phyloP scores from a whole-genome alignment of 768 basidiomycete species.

The Kwoniella sp. region DNA sequence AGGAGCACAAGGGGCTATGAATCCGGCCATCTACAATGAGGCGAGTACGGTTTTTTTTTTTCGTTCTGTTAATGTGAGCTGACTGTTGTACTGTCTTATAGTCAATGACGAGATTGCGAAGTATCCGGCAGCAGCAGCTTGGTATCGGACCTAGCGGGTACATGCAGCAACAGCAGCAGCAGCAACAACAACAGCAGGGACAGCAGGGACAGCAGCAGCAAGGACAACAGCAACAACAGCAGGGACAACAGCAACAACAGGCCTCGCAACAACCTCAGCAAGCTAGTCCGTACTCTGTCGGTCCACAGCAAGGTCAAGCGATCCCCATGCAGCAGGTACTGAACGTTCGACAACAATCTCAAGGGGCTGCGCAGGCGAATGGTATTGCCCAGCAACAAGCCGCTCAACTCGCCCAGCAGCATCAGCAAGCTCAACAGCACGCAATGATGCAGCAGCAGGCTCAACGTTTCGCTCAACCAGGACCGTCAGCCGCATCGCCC shows the following conservation, averaged over 20 bases:
- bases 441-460: slow-evolving; percentile 27
- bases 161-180: slow-evolving; percentile 24
- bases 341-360: slow-evolving; percentile 33
- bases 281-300: slow-evolving; percentile 18
- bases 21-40: slow-evolving; percentile 47
- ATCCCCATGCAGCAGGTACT: slow-evolving; percentile 25
- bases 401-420: slow-evolving; percentile 33
- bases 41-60: slow-evolving; percentile 32
- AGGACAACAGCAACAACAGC: no score
- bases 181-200: slow-evolving; percentile 25
- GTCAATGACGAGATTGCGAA: slow-evolving; percentile 46
- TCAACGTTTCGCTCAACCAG: slow-evolving; percentile 39
- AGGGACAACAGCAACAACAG: slow-evolving; percentile 10
- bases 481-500: slow-evolving; percentile 29
- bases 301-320: slow-evolving; percentile 24
- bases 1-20: slow-evolving; percentile 37
- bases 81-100: slow-evolving; percentile 23
- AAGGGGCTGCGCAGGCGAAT: slow-evolving; percentile 37
- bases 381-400: slow-evolving; percentile 34
- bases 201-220: slow-evolving; percentile 1
- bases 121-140: slow-evolving; percentile 29
- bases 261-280: slow-evolving; percentile 6
- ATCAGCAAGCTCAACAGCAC: slow-evolving; percentile 26
- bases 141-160: slow-evolving; percentile 23
- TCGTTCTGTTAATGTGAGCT: no score